These are phyloP conservation scores for Micractinium sp. DNA, from an alignment of 139 green algal genomes.

Conservation along the genomic window DNA sequence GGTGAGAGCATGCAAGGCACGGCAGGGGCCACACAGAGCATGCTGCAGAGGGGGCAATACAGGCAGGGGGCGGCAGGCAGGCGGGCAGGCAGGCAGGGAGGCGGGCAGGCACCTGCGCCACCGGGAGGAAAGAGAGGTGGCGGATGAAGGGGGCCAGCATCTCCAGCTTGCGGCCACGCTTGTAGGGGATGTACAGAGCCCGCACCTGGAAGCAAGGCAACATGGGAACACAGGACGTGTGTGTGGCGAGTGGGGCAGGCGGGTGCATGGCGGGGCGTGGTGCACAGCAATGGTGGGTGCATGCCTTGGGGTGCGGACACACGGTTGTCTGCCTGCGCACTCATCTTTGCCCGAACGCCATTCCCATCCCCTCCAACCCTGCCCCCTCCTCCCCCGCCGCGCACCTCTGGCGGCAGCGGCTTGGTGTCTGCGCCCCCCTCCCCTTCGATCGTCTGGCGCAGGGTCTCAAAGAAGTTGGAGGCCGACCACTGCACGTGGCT, in stretches of 20 bases:
- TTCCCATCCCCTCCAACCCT: background rate
- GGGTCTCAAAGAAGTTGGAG: background rate
- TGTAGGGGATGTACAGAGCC: background rate
- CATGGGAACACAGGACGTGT: background rate
- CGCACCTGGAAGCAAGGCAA: background rate
- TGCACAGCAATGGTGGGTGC: too few relatives aligned
- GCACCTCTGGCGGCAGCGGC: background rate
- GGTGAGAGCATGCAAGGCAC: too few relatives aligned
- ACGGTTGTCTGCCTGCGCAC: background rate
- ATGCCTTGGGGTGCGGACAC: background rate
- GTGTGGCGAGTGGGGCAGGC: background rate
- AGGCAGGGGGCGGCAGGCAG: background rate
- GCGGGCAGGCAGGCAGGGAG: background rate
- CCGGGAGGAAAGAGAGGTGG: background rate
- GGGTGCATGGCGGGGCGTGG: background rate
- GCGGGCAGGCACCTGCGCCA: background rate
- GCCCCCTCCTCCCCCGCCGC: background rate
- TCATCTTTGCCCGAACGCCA: too few relatives aligned
- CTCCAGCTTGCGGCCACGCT: background rate
- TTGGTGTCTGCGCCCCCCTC: background rate
- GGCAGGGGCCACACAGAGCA: background rate
- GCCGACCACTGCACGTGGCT: background rate
- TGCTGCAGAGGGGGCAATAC: background rate
- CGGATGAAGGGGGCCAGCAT: conserved; percentile 8
- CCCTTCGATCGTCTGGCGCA: background rate